phyloP scores from a whole-genome alignment of 257 asterid species.

The Capsicum chinense region DNA sequence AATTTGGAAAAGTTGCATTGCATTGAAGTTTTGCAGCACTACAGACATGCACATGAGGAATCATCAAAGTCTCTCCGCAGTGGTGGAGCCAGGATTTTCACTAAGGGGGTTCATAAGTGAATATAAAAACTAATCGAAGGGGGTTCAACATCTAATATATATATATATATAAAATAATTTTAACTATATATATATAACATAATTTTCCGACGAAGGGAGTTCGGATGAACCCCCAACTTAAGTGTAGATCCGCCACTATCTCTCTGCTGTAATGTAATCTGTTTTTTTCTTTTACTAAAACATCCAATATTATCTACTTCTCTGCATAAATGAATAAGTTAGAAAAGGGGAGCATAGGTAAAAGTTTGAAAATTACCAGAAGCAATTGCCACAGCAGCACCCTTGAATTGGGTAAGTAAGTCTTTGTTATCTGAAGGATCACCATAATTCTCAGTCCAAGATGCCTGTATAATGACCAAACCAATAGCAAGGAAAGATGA shows the following conservation, averaged over 20 bases:
- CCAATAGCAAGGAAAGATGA: conserved; percentile 81
- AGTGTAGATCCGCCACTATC: too few species aligned
- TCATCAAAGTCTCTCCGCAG: background rate
- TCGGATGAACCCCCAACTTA: too few species aligned
- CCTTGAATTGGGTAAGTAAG: conserved; percentile 83
- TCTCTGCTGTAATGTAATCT: background rate
- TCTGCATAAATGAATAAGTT: background rate
- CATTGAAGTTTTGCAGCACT: background rate
- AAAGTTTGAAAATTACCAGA: conserved; percentile 55
- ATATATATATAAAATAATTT: too few species aligned
- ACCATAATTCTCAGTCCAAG: conserved; percentile 94
- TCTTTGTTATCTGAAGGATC: conserved; percentile 91
- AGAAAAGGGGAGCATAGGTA: background rate
- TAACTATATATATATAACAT: too few species aligned
- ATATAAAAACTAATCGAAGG: too few species aligned
- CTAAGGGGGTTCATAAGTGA: too few species aligned
- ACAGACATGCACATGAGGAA: background rate
- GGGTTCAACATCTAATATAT: too few species aligned
- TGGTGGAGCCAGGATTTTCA: too few species aligned
- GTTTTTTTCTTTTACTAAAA: background rate
- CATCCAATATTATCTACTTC: background rate
- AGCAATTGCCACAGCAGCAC: conserved; percentile 90
- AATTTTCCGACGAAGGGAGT: too few species aligned
- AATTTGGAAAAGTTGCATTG: background rate
- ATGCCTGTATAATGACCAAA: conserved; percentile 78